Percentiles rank a stretch among this genome's conserved stretches.
phyloP scores from a whole-genome alignment of 2,329 filamentous ascomycete genomes.

The Sporothrix curviconia region DNA sequence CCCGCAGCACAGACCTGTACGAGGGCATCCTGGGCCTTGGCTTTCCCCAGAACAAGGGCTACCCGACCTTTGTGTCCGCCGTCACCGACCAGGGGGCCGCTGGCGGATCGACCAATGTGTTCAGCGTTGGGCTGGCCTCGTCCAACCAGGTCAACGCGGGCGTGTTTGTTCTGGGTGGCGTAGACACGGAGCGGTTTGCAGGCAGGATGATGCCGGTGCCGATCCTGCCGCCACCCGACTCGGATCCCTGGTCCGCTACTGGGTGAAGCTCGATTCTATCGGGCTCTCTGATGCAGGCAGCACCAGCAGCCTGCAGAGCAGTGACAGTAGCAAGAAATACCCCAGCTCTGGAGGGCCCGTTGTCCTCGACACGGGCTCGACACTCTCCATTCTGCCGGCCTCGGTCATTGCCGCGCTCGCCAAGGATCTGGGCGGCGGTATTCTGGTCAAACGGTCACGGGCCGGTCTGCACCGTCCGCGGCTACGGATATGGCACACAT shows the following conservation, averaged over 20 bases:
- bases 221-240: constrained; percentile 30
- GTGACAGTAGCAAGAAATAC: constrained; percentile 17
- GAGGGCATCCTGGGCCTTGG: constrained; percentile 30
- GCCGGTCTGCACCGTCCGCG: neutral
- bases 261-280: constrained; percentile 27
- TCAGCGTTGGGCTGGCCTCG: constrained; percentile 22
- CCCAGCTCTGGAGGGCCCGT: constrained; percentile 21
- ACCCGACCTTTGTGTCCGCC: constrained; percentile 27
- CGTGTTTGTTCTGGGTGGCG: constrained; percentile 31
- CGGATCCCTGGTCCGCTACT: constrained; percentile 27
- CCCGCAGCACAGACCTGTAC: constrained; percentile 24
- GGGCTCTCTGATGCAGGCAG: constrained; percentile 23
- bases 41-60: constrained; percentile 23
- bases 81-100: constrained; percentile 25
- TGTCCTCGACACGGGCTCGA: constrained; percentile 47
- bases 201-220: constrained; percentile 38
- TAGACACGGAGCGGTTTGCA: constrained; percentile 37
- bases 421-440: constrained; percentile 30
- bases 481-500: constrained; percentile 27
- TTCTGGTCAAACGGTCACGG: neutral
- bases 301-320: constrained; percentile 8
- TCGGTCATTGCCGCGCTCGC: constrained; percentile 38
- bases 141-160: constrained; percentile 16
- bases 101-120: constrained; percentile 16
- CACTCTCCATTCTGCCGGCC: constrained; percentile 40